A percentile compares a stretch with the other conserved stretches of the same genome.
phyloP scores from a whole-genome alignment of 2,329 filamentous ascomycete species.

The Samsoniella hepiali region DNA sequence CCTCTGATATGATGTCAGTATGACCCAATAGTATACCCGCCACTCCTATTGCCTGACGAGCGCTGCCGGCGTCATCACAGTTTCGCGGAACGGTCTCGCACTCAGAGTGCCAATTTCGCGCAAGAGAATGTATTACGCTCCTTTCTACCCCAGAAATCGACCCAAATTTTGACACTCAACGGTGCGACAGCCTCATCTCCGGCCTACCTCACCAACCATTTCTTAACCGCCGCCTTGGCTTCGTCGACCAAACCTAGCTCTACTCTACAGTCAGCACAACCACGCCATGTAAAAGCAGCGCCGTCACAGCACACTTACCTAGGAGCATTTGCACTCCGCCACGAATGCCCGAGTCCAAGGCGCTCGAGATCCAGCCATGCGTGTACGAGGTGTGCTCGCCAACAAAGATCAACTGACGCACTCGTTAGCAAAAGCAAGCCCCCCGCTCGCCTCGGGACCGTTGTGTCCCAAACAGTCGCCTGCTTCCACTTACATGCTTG shows the following conservation, averaged over 20 bases:
- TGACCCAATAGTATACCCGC: too few relatives aligned
- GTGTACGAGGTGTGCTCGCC: slow-evolving; percentile 70
- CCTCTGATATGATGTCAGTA: too few relatives aligned
- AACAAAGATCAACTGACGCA: slow-evolving; percentile 51
- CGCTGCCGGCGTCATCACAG: too few relatives aligned
- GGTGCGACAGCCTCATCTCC: too few relatives aligned
- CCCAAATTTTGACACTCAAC: too few relatives aligned
- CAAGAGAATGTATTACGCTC: too few relatives aligned
- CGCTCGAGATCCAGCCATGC: slow-evolving; percentile 67
- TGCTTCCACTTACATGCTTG: slow-evolving; percentile 40
- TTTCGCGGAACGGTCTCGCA: too few relatives aligned
- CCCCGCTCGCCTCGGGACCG: too few relatives aligned
- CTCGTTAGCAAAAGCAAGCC: neutral
- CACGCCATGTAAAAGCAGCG: neutral
- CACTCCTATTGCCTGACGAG: too few relatives aligned
- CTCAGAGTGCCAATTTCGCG: too few relatives aligned
- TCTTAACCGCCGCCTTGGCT: slow-evolving; percentile 59
- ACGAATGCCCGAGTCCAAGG: slow-evolving; percentile 64
- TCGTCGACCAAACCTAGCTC: slow-evolving; percentile 67
- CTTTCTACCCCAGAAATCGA: too few relatives aligned
- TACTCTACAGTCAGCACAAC: slow-evolving; percentile 31
- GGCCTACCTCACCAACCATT: slow-evolving; percentile 62
- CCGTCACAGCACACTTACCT: neutral
- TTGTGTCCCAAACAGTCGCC: too few relatives aligned
- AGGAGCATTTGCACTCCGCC: slow-evolving; percentile 56